These are phyloP conservation scores for Cucurbita ficifolia DNA, from an alignment of 306 rosid species.

Conservation along the genomic window DNA sequence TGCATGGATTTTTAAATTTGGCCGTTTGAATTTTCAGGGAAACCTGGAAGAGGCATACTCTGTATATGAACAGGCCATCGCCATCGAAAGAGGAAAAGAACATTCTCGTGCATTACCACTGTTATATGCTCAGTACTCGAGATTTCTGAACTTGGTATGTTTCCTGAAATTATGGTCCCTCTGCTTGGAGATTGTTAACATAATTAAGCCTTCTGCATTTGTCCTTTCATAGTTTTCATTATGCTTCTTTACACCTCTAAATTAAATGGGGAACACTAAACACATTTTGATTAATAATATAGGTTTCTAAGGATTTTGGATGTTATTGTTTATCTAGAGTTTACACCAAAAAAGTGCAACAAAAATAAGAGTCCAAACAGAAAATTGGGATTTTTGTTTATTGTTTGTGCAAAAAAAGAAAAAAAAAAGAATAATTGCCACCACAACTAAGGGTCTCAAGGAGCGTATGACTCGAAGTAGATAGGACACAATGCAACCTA, in stretches of 20 bases:
- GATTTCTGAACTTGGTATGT: slow-evolving; percentile 79
- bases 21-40: slow-evolving; percentile 39
- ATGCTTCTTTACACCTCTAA: not conserved
- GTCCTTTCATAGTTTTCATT: not conserved
- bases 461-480: not conserved
- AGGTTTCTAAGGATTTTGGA: not conserved
- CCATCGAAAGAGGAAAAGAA: slow-evolving; percentile 93
- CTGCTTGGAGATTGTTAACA: not conserved
- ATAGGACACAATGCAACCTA: not conserved
- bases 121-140: slow-evolving; percentile 78
- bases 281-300: not conserved
- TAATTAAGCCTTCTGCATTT: not conserved
- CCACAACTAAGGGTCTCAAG: not conserved
- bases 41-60: slow-evolving; percentile 73
- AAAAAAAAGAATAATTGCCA: not conserved
- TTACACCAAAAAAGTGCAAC: not conserved
- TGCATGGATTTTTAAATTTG: slow-evolving; percentile 2
- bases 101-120: slow-evolving; percentile 73
- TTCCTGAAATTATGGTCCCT: not conserved
- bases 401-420: too few species aligned
- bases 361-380: not conserved
- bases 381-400: not conserved
- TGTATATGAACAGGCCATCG: slow-evolving; percentile 80
- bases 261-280: not conserved
- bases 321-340: not conserved